Conservation (phyloP, 768 basidiomycete genomes). For the Phylloporus arenicola region DNA sequence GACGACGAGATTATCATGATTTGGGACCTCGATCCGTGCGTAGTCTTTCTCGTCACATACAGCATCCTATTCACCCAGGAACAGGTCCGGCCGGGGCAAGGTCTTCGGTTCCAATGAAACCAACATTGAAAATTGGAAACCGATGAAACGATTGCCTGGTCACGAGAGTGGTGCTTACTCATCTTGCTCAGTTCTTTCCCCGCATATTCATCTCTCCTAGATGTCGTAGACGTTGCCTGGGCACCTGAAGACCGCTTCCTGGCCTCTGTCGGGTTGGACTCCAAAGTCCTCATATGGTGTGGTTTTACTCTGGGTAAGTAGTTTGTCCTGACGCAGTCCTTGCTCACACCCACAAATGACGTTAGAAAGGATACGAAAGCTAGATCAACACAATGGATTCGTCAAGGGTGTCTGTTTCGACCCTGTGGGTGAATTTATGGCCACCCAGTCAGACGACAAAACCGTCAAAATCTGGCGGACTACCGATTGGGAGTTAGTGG, state of each 20-base stretch:
- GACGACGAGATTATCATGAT: slow-evolving; percentile 96
- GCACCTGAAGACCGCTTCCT: slow-evolving; percentile 87
- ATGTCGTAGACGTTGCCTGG: slow-evolving; percentile 96
- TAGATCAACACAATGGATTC: slow-evolving; percentile 90
- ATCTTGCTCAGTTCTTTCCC: not conserved
- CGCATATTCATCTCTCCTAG: slow-evolving; percentile 36
- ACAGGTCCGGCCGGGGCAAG: slow-evolving; percentile 73
- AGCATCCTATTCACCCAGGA: slow-evolving; percentile 1
- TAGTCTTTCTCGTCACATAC: not conserved
- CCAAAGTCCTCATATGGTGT: slow-evolving; percentile 89
- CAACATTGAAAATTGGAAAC: slow-evolving; percentile 97
- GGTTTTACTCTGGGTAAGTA: slow-evolving; percentile 79
- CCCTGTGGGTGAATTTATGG: slow-evolving; percentile 94
- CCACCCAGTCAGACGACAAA: slow-evolving; percentile 96
- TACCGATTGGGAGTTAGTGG: slow-evolving; percentile 82
- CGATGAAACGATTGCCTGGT: slow-evolving; percentile 83
- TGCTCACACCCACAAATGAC: not conserved
- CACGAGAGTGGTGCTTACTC: slow-evolving; percentile 80
- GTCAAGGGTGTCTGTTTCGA: slow-evolving; percentile 99
- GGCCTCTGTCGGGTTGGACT: slow-evolving; percentile 92
- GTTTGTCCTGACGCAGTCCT: not conserved
- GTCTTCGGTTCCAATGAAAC: slow-evolving; percentile 94
- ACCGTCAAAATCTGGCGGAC: slow-evolving; percentile 97
- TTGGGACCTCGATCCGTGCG: slow-evolving; percentile 96
- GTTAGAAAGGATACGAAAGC: slow-evolving; percentile 73